These are phyloP conservation scores for Hippophae tibetana DNA, from an alignment of 306 rosid genomes.

Conservation along the genomic window DNA sequence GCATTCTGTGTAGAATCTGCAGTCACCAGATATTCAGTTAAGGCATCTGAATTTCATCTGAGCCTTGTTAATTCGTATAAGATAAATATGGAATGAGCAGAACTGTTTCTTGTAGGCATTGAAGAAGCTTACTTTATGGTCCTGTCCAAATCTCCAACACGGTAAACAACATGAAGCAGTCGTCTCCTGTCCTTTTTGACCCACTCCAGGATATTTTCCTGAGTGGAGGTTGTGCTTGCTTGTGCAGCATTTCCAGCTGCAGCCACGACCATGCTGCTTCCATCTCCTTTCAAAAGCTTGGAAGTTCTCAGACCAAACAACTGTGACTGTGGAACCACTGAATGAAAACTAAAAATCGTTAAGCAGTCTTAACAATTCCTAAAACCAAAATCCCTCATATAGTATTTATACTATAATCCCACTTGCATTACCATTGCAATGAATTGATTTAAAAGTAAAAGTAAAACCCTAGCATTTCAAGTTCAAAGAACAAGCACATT, in stretches of 20 bases:
- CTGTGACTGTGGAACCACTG: constrained; percentile 44
- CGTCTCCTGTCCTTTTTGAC: constrained; percentile 61
- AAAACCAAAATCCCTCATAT: constrained; percentile 1
- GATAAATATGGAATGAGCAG: neutral
- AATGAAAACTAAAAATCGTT: constrained; percentile 22
- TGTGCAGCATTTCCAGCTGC: constrained; percentile 39
- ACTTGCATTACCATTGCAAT: neutral
- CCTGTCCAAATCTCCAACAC: constrained; percentile 76
- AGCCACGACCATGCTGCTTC: constrained; percentile 25
- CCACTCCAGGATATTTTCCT: constrained; percentile 72
- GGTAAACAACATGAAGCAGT: constrained; percentile 77
- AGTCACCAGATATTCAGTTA: constrained; percentile 21
- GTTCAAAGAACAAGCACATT: too few species aligned
- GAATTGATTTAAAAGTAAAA: neutral
- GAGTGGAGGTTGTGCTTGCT: constrained; percentile 42
- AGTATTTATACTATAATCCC: neutral
- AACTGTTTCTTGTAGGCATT: neutral
- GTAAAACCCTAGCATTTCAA: neutral
- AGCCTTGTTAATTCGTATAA: neutral
- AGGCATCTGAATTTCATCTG: neutral
- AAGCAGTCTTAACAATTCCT: neutral
- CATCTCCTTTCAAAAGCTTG: constrained; percentile 43
- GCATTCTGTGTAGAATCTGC: constrained; percentile 80
- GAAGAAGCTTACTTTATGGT: constrained; percentile 62
- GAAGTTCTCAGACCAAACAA: constrained; percentile 44